phyloP scores from a whole-genome alignment of 2,329 filamentous ascomycete species.

The Alternaria incomplexa region DNA sequence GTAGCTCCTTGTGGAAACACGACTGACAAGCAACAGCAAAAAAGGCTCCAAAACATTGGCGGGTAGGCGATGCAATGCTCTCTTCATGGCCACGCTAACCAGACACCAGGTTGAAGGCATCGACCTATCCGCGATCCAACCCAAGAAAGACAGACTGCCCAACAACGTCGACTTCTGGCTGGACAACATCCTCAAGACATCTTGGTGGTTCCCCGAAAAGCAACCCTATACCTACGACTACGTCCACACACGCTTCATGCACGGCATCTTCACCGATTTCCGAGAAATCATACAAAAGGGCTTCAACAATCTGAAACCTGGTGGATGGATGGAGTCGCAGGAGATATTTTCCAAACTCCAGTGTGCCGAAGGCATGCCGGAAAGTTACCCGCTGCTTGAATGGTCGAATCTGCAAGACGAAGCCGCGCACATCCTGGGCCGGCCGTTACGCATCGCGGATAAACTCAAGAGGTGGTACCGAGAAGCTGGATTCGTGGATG shows the following conservation, averaged over 20 bases:
- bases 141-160: conserved; percentile 60
- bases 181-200: conserved; percentile 67
- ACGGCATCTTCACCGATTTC: conserved; percentile 65
- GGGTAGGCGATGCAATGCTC: conserved; percentile 28
- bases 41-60: conserved; percentile 36
- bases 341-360: conserved; percentile 53
- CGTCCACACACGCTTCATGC: conserved; percentile 65
- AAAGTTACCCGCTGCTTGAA: conserved; percentile 55
- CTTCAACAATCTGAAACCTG: conserved; percentile 61
- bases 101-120: conserved; percentile 48
- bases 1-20: neutral
- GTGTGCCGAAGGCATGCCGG: conserved; percentile 60
- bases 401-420: conserved; percentile 54
- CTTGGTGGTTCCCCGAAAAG: conserved; percentile 60
- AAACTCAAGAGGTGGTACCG: conserved; percentile 61
- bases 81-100: conserved; percentile 17
- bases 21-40: conserved; percentile 39
- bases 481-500: conserved; percentile 64
- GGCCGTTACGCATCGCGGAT: conserved; percentile 60
- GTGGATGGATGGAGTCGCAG: conserved; percentile 58
- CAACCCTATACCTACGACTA: conserved; percentile 57
- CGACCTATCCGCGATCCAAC: conserved; percentile 51
- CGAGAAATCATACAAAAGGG: conserved; percentile 60
- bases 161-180: conserved; percentile 75
- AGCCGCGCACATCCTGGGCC: conserved; percentile 54